Evolutionary conservation across 257 asterid species (phyloP), one percentile per base, ranked within the genome.

Genomic region (Lycium ferocissimum): DNA sequence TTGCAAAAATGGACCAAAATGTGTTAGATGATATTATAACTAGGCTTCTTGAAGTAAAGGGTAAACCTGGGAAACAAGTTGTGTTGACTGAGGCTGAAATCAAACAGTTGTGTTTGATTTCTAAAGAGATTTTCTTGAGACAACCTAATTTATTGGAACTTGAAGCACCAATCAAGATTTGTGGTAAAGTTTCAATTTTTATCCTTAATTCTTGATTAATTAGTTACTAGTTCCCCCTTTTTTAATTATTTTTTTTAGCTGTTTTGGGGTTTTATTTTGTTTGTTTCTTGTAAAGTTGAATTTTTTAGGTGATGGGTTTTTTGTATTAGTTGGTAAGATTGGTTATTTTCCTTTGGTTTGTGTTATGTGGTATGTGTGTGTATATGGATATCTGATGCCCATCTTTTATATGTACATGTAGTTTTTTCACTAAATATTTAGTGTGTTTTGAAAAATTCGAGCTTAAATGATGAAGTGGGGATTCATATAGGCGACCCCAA

Each of bases 101-200:
- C 76, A 85, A 85, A 47, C 88, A 83, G 82, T 53, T 88, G 62
- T 88, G 91, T 71, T 9, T 53, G 26, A 83, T 61, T 47, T 85
- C 90, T 20, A 83, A 79, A 75, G 91, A 85, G 66, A 81, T 85
- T 75, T 85, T 89, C 85, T 76, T 89, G 87, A 86, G 79, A 47
- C 88, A 89, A 83, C 91, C 91, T 9, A 87, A 85, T 87, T 89
- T 89, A n/a, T 81, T 89, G 54, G 91, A 89, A 85, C 90, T 89
- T 66, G 90, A 89, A 83, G 91, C 88, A 12, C 91, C 91, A n/a
- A 83, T 89, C 86, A 89, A 89, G 88, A 89, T 89, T 81, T 87
- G 91, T 76, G 91, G 91, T 88, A 83, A 72, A 65, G 9, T 33
- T 54, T 80, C 20, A 13, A 66, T 85, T 40, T 85, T 57, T 85